A percentile compares a stretch with the other conserved stretches of the same genome.
Evolutionary conservation across 345 rosid species (phyloP).

Genomic region (Boechera stricta): DNA sequence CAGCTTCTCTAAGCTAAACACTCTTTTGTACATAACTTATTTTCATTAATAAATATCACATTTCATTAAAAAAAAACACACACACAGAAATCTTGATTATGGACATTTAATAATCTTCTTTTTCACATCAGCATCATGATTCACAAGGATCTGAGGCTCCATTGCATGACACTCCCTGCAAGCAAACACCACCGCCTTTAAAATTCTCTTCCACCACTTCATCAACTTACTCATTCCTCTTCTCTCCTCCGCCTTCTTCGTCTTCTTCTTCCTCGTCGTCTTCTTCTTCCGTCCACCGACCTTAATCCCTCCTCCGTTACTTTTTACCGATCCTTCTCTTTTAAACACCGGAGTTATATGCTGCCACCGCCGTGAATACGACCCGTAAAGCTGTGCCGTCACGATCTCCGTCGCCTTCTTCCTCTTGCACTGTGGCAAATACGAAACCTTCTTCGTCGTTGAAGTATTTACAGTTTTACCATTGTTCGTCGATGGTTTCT

Average conservation of each 20-base stretch:
- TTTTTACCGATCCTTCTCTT: conserved; percentile 57
- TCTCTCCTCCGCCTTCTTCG: conserved; percentile 19
- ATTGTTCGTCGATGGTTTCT: conserved; percentile 20
- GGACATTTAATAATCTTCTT: conserved; percentile 32
- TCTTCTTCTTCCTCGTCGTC: conserved; percentile 21
- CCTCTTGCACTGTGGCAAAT: conserved; percentile 46
- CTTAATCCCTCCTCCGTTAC: conserved; percentile 43
- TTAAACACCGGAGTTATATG: conserved; percentile 62
- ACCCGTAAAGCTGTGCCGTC: conserved; percentile 61
- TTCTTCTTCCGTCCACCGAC: conserved; percentile 34
- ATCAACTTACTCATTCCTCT: conserved; percentile 32
- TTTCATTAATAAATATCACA: too few species aligned
- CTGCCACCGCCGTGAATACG: conserved; percentile 71
- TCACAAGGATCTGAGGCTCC: conserved; percentile 56
- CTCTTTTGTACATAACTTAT: too few species aligned
- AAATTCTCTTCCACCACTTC: conserved; percentile 57
- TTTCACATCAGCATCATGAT: conserved; percentile 19
- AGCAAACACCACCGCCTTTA: conserved; percentile 59
- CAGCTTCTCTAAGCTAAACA: too few species aligned
- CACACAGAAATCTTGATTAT: conserved; percentile 12
- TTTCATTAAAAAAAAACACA: too few species aligned
- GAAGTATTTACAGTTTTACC: conserved; percentile 18
- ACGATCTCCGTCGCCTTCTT: conserved; percentile 57
- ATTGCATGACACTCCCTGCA: conserved; percentile 86
- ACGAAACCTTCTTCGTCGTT: conserved; percentile 30